phyloP scores from a whole-genome alignment of 176 grass and related monocot genomes.

The Typha latifolia region DNA sequence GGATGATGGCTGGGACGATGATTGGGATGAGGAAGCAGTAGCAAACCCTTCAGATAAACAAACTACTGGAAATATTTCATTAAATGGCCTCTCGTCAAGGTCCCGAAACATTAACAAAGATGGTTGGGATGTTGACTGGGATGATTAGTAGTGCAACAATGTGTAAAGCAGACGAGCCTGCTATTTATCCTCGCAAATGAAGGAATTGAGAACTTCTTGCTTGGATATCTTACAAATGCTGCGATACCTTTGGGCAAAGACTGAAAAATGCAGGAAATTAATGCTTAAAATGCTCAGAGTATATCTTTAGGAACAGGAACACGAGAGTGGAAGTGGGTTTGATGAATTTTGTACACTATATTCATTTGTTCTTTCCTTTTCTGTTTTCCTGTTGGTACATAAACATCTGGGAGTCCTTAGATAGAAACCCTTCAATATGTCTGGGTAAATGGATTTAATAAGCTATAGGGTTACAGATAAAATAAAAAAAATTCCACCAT shows the following conservation, averaged over 20 bases:
- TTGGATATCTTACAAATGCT: conserved; percentile 7
- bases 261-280: no score
- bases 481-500: no score
- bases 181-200: conserved; percentile 2
- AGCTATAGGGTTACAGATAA: no score
- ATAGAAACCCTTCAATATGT: background rate
- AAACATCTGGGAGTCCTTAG: background rate
- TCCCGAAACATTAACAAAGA: conserved; percentile 42
- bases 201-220: background rate
- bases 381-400: background rate
- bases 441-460: no score
- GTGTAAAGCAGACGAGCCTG: background rate
- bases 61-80: conserved; percentile 27
- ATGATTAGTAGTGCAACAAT: conserved; percentile 42
- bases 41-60: conserved; percentile 33
- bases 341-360: conserved; percentile 1
- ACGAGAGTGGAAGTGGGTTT: background rate
- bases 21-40: conserved; percentile 80
- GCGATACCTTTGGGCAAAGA: background rate
- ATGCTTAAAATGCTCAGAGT: no score
- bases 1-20: conserved; percentile 87
- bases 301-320: no score
- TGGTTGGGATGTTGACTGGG: conserved; percentile 92
- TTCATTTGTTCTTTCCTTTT: background rate
- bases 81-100: conserved; percentile 57